Evolutionary conservation across 257 asterid species (phyloP), one percentile per base, ranked within the genome.

Genomic region (Gentiana macrophylla): DNA sequence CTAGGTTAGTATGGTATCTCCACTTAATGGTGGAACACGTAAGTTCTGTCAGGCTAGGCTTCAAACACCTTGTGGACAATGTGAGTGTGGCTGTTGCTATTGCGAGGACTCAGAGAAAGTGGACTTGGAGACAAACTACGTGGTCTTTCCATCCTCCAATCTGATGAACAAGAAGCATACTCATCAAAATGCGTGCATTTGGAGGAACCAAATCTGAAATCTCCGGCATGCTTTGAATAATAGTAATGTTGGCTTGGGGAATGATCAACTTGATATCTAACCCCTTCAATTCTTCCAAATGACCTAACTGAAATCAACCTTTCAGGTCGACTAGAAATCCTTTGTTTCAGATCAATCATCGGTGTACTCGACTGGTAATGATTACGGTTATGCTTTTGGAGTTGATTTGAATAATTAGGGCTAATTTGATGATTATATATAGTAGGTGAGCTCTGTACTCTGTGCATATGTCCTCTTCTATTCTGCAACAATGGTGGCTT

Each of bases 391-490:
- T 64, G 59, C 45, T 67, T 52, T 53, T 71, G 73, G 52, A 54
- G 5, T 41, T 41, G 56, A n/a, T 53, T 66, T 12, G 57, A 55
- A 5, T 65, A 72, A 62, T 75, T 63, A 6, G 53, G 33, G 49
- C 59, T 60, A 9, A 47, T 68, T 52, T 52, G 44, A 36, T 65
- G 62, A 73, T 68, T 77, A 67, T 74, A 72, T 53, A 88, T 60
- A 73, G 65, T 84, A 8, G 96, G 96, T 4, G 84, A 78, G 53
- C 95, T 89, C 37, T 64, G 81, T 32, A 89, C 89, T 68, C 62
- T 82, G 15, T 78, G 95, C 77, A 86, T 70, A 35, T 70, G 46
- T 41, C 46, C 46, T 41, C 8, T 60, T 36, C 36, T 45, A 44
- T 35, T 71, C 64, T 49, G 59, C 36, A 45, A 35, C 49, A 56